phyloP scores from a whole-genome alignment of 176 grass and related monocot species.

The Musa itinerans region DNA sequence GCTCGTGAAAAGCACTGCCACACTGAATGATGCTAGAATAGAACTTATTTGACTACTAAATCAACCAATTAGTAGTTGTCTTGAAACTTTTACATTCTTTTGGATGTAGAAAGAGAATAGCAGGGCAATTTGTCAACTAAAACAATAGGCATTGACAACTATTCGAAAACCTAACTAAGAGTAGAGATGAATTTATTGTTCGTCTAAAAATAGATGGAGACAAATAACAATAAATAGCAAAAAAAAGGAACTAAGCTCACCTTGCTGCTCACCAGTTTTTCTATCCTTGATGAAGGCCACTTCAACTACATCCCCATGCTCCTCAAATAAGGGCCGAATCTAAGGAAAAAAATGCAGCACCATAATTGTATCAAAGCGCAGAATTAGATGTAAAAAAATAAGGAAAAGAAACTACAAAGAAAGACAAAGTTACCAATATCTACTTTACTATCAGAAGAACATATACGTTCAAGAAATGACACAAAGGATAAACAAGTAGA shows the following conservation, averaged over 20 bases:
- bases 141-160: slow-evolving; percentile 43
- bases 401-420: background rate
- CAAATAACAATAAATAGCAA: slow-evolving; percentile 19
- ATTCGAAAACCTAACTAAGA: slow-evolving; percentile 58
- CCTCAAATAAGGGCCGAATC: slow-evolving; percentile 94
- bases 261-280: slow-evolving; percentile 96
- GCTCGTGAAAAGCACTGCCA: slow-evolving; percentile 4
- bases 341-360: slow-evolving; percentile 9
- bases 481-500: no score
- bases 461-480: no score
- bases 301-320: slow-evolving; percentile 95
- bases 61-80: slow-evolving; percentile 12
- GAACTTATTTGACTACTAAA: slow-evolving; percentile 30
- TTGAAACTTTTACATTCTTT: slow-evolving; percentile 29
- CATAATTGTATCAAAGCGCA: background rate
- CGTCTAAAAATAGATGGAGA: slow-evolving; percentile 58
- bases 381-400: background rate
- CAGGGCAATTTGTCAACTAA: slow-evolving; percentile 33
- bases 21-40: slow-evolving; percentile 23
- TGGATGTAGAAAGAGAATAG: slow-evolving; percentile 32
- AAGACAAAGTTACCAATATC: no score
- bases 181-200: slow-evolving; percentile 57
- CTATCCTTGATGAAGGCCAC: slow-evolving; percentile 97
- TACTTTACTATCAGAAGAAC: no score
- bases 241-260: slow-evolving; percentile 34